Conservation (phyloP, 805 yeast species). For the Candida adriatica region DNA sequence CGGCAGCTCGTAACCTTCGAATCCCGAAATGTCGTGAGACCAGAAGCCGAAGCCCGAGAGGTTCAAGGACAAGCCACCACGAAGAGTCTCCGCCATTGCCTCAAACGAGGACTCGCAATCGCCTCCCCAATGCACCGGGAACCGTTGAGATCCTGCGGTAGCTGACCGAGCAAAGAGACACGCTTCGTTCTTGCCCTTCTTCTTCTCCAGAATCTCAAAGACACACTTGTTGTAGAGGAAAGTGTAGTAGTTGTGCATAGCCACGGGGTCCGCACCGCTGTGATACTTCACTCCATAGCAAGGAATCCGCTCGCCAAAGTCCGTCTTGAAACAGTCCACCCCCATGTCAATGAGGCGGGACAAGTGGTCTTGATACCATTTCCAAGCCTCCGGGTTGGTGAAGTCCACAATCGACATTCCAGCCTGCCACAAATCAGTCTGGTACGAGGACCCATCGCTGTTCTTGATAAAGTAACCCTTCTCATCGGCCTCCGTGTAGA, state of each 20-base stretch:
- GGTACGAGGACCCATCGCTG: constrained; percentile 15
- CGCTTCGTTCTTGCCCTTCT: constrained; percentile 17
- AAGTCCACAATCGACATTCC: constrained; percentile 21
- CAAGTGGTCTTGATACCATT: constrained; percentile 15
- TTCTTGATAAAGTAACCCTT: constrained; percentile 18
- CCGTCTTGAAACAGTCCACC: constrained; percentile 20
- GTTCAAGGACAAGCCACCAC: constrained; percentile 20
- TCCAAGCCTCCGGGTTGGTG: constrained; percentile 19
- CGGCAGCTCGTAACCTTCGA: constrained; percentile 16
- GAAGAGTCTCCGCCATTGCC: constrained; percentile 20
- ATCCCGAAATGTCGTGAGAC: constrained; percentile 22
- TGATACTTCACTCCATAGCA: constrained; percentile 12
- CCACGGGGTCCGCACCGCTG: constrained; percentile 11
- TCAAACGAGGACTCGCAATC: constrained; percentile 20
- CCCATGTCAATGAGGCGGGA: constrained; percentile 16
- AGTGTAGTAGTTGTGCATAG: constrained; percentile 20
- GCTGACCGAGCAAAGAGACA: constrained; percentile 21
- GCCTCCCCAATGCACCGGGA: constrained; percentile 23
- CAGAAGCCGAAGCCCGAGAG: constrained; percentile 19
- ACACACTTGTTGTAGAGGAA: constrained; percentile 18
- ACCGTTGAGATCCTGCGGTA: constrained; percentile 18
- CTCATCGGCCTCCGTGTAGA: constrained; percentile 15
- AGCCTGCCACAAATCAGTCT: constrained; percentile 20
- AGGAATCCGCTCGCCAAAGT: constrained; percentile 22
- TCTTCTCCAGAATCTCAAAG: constrained; percentile 16